Percentiles rank a stretch among this genome's conserved stretches.
Conservation (phyloP, 1,284 basidiomycete species). For the Tilletia indica region DNA sequence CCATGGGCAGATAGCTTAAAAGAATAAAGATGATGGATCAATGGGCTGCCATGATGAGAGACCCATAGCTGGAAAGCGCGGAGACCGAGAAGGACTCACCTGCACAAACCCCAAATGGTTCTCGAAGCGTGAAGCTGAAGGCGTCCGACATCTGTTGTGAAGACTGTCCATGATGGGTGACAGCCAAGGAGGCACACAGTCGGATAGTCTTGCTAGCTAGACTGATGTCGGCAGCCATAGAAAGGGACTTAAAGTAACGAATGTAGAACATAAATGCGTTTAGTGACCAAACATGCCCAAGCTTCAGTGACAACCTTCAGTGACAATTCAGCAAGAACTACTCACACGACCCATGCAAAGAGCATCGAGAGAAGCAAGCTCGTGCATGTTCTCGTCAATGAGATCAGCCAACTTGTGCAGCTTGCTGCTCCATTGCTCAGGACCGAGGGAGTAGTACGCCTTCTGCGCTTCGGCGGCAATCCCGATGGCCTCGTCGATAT, state of each 20-base stretch:
- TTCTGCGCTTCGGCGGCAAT: neutral
- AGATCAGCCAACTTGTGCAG: slow-evolving; percentile 13
- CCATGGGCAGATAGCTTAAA: slow-evolving; percentile 8
- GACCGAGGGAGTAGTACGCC: neutral
- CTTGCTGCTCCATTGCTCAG: slow-evolving; percentile 6
- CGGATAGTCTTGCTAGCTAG: slow-evolving; percentile 2
- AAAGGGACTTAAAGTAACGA: neutral
- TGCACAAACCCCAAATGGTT: neutral
- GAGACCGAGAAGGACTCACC: neutral
- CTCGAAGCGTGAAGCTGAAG: neutral
- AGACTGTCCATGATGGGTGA: neutral
- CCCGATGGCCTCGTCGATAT: neutral
- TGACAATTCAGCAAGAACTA: neutral
- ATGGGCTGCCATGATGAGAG: too few relatives aligned
- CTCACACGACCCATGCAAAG: neutral
- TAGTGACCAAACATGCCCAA: too few relatives aligned
- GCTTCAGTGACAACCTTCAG: too few relatives aligned
- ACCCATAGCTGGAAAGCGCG: neutral
- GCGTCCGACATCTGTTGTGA: neutral
- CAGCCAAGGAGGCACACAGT: neutral
- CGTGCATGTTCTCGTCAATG: slow-evolving; percentile 11
- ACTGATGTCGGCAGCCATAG: neutral
- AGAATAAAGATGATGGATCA: too few relatives aligned
- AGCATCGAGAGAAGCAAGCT: slow-evolving; percentile 3
- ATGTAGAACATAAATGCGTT: neutral